Conservation (phyloP, 192 early-diverging fungal genomes). For the Kappamyces sp. region DNA sequence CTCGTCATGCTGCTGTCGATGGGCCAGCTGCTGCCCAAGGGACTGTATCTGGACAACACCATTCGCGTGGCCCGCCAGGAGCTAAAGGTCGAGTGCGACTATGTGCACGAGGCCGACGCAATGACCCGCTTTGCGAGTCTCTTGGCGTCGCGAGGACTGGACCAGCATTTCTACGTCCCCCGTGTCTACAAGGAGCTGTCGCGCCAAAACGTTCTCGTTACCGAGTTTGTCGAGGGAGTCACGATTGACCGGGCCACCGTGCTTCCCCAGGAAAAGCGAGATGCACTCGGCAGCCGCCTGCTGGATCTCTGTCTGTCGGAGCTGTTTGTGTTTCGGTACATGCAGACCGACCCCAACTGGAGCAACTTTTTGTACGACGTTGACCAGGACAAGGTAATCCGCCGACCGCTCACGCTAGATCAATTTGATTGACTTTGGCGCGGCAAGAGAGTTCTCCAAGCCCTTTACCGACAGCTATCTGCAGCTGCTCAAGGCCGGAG, state of each 20-base stretch:
- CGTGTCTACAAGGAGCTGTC: slow-evolving; percentile 60
- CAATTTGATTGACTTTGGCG: slow-evolving; percentile 91
- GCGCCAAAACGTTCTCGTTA: slow-evolving; percentile 68
- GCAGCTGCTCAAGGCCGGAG: slow-evolving; percentile 66
- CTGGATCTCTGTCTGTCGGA: slow-evolving; percentile 81
- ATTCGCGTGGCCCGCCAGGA: slow-evolving; percentile 84
- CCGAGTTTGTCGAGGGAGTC: slow-evolving; percentile 71
- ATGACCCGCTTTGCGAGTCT: slow-evolving; percentile 64
- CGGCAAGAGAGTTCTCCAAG: slow-evolving; percentile 71
- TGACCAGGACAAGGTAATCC: slow-evolving; percentile 41
- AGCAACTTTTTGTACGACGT: slow-evolving; percentile 90
- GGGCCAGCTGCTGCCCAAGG: slow-evolving; percentile 80
- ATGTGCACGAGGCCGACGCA: slow-evolving; percentile 75
- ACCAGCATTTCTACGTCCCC: slow-evolving; percentile 57
- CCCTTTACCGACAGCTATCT: slow-evolving; percentile 74
- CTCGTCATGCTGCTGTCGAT: slow-evolving; percentile 72
- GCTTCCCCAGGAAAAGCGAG: slow-evolving; percentile 51
- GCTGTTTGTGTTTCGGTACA: slow-evolving; percentile 87
- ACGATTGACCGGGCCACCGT: slow-evolving; percentile 57
- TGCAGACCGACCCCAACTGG: slow-evolving; percentile 99
- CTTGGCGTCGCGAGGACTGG: slow-evolving; percentile 44
- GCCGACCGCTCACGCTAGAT: slow-evolving; percentile 36
- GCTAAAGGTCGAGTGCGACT: slow-evolving; percentile 92
- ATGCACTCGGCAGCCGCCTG: slow-evolving; percentile 67
- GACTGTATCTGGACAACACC: slow-evolving; percentile 95